Base-by-base conservation (phyloP, 192 early-diverging fungal species). In the Podila horticola region DNA sequence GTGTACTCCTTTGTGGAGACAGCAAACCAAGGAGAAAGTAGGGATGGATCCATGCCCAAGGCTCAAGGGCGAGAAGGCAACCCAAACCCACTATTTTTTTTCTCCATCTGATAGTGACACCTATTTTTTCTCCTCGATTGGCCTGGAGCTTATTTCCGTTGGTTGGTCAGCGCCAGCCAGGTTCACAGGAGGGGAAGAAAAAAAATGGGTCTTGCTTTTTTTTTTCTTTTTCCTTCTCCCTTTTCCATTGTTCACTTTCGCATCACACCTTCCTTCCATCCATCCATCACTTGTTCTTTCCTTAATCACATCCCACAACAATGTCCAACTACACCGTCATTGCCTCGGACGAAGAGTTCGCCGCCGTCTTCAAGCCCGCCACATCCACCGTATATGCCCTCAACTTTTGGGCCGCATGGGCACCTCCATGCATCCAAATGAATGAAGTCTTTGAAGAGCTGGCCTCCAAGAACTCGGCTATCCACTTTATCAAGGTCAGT, bases 371-470 rank as follows among this genome's bases (percentile, higher is more conserved):
- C 59, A 74, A 82, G 31, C 75, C 75, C 28, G 74, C 79, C 64
- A 58, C 76, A 28, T 61, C 70, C 10, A 75, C 84, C 11, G 79
- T 86, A 63, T 68, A 86, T 59, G 90, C 92, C 7, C 75, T 97
- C 60, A 94, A 96, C 87, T 98, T 99, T 83, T 96, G 92, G 91
- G 97, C 97, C n/a, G 67, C 82, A 19, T 99, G 95, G 95, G 94
- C 94, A 34, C 89, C 90, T 55, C 92, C 95, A 58, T 98, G 96
- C 86, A 83, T 87, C 74, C 95, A 97, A 84, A 96, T 99, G 91
- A 94, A 95, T 83, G 90, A 90, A 38, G 92, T 99, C n/a, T 95
- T 98, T 81, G 85, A 85, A 60, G 96, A 96, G 75, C 87, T 98
- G 33, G 91, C 93, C 12, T 81, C 82, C 51, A 96, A 96, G 82